Conservation (phyloP, 768 basidiomycete genomes). For the Kwoniella europaea region DNA sequence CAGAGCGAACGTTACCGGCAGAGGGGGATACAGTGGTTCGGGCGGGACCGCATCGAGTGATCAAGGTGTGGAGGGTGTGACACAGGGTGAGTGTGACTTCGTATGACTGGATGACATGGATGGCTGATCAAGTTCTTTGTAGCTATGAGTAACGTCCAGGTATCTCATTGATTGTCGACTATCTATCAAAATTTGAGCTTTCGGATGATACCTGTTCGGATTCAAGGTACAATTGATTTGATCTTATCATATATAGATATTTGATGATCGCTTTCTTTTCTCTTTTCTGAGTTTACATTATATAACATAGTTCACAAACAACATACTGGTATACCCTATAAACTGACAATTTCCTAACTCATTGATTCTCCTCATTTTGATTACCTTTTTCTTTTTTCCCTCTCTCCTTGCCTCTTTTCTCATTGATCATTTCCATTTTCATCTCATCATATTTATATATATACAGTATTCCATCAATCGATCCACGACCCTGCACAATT, state of each 20-base stretch:
- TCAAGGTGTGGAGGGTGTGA: slow-evolving; percentile 30
- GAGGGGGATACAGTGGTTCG: slow-evolving; percentile 16
- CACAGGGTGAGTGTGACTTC: slow-evolving; percentile 33
- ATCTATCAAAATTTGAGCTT: neutral
- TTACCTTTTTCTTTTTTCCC: slow-evolving; percentile 2
- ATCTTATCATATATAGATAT: too few relatives aligned
- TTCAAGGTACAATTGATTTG: neutral
- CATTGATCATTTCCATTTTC: too few relatives aligned
- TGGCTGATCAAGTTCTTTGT: neutral
- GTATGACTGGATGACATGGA: neutral
- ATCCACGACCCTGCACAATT: too few relatives aligned
- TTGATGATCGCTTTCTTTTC: neutral
- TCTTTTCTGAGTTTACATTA: neutral
- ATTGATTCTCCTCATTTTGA: slow-evolving; percentile 39
- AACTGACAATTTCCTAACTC: slow-evolving; percentile 16
- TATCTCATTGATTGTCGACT: slow-evolving; percentile 25
- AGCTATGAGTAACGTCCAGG: slow-evolving; percentile 34
- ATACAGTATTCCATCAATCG: too few relatives aligned
- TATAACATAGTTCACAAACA: neutral
- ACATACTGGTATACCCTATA: neutral
- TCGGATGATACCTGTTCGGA: neutral
- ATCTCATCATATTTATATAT: too few relatives aligned
- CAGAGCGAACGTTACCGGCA: slow-evolving; percentile 24
- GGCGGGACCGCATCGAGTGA: slow-evolving; percentile 9
- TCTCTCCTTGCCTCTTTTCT: neutral